A percentile compares a stretch with the other conserved stretches of the same genome.
These are phyloP conservation scores for Saccharomycopsis fermentans DNA, from an alignment of 805 yeast species.

Conservation along the genomic window DNA sequence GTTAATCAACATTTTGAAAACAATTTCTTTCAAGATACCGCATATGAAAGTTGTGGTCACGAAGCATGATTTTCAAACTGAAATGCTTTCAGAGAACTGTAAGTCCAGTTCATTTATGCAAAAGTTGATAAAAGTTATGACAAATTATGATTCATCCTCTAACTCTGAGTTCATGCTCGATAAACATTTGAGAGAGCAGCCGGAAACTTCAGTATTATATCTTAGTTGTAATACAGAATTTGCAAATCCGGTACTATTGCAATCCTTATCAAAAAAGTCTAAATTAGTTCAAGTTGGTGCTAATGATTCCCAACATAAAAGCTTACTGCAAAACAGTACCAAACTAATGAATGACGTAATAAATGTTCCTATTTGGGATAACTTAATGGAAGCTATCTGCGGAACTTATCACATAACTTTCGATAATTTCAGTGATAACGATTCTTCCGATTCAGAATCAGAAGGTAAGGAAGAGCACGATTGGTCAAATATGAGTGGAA, in stretches of 20 bases:
- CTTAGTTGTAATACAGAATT: not conserved
- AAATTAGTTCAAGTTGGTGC: not conserved
- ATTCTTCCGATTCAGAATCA: slow-evolving; percentile 2
- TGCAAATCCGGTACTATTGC: not conserved
- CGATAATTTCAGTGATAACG: slow-evolving; percentile 13
- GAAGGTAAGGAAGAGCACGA: slow-evolving; percentile 5
- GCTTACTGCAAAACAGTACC: not conserved
- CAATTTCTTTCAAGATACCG: slow-evolving; percentile 8
- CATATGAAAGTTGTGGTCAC: slow-evolving; percentile 7
- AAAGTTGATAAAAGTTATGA: not conserved
- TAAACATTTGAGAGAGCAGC: not conserved
- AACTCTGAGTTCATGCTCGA: not conserved
- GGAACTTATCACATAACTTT: slow-evolving; percentile 11
- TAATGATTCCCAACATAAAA: not conserved
- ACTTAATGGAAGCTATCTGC: slow-evolving; percentile 18
- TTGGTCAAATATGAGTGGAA: not conserved
- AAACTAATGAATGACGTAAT: slow-evolving; percentile 5
- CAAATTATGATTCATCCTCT: not conserved
- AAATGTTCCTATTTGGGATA: slow-evolving; percentile 19
- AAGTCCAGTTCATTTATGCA: not conserved
- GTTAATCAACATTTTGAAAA: slow-evolving; percentile 9
- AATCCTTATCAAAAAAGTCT: not conserved
- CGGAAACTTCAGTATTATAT: not conserved
- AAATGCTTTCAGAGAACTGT: not conserved
- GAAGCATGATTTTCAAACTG: not conserved